Evolutionary conservation across 2,329 filamentous ascomycete species (phyloP).

Genomic region (Colletotrichum orchidophilum): DNA sequence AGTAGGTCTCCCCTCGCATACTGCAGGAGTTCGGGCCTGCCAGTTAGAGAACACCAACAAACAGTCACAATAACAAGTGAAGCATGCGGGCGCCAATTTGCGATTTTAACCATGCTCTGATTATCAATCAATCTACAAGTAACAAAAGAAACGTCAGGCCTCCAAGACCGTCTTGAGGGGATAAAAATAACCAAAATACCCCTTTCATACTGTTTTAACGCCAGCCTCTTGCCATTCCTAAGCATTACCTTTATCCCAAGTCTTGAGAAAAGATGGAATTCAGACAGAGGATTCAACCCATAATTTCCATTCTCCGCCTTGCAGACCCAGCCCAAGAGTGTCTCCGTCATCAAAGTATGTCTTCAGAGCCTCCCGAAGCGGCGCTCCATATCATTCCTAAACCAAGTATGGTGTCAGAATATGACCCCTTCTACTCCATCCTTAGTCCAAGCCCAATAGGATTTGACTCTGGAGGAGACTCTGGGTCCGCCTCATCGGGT

Average conservation of each 20-base stretch:
- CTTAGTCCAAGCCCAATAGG: conserved; percentile 9
- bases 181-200: neutral
- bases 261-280: neutral
- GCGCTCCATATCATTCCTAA: neutral
- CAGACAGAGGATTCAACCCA: neutral
- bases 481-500: neutral
- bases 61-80: neutral
- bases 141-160: neutral
- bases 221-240: neutral
- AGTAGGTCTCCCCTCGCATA: neutral
- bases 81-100: neutral
- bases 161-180: neutral
- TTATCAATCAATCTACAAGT: neutral
- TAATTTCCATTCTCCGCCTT: neutral
- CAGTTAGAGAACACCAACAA: neutral
- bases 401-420: neutral
- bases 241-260: no score
- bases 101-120: neutral
- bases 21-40: neutral
- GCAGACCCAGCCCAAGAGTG: no score
- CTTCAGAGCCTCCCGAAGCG: no score
- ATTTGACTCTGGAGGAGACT: neutral
- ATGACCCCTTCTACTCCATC: neutral
- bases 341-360: no score
- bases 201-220: neutral